phyloP scores from a whole-genome alignment of 306 rosid species.

The Styphnolobium japonicum region DNA sequence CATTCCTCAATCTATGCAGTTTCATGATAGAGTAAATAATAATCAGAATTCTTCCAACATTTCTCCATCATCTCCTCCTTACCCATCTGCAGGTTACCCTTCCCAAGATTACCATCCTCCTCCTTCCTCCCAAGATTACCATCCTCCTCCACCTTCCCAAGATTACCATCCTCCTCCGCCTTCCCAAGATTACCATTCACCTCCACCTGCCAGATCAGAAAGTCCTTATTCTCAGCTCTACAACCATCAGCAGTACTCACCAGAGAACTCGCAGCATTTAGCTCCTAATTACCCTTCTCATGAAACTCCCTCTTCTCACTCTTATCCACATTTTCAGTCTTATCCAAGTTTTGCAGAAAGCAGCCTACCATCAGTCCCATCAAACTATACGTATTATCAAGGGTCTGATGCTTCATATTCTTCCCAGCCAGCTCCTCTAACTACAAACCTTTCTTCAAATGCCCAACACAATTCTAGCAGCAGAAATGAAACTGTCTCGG shows the following conservation, averaged over 20 bases:
- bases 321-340: constrained; percentile 82
- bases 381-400: constrained; percentile 58
- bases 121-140: constrained; percentile 65
- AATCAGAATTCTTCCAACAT: constrained; percentile 47
- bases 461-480: constrained; percentile 47
- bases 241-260: constrained; percentile 64
- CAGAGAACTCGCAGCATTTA: constrained; percentile 62
- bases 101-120: constrained; percentile 67
- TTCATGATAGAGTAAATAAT: constrained; percentile 46
- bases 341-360: constrained; percentile 94
- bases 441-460: constrained; percentile 45
- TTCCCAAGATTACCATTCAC: constrained; percentile 63
- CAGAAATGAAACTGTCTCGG: constrained; percentile 51
- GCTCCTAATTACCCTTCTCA: constrained; percentile 59
- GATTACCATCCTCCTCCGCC: constrained; percentile 37
- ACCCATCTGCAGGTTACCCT: constrained; percentile 54
- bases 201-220: constrained; percentile 63
- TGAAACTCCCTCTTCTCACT: constrained; percentile 44
- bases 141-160: constrained; percentile 48
- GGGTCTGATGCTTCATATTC: constrained; percentile 70
- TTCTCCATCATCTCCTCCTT: constrained; percentile 53
- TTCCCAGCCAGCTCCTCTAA: constrained; percentile 59
- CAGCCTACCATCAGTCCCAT: constrained; percentile 73
- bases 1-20: constrained; percentile 49
- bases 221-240: constrained; percentile 57